A percentile compares a stretch with the other conserved stretches of the same genome.
Evolutionary conservation across 805 yeast genomes (phyloP).

Genomic region (Candida boidinii): DNA sequence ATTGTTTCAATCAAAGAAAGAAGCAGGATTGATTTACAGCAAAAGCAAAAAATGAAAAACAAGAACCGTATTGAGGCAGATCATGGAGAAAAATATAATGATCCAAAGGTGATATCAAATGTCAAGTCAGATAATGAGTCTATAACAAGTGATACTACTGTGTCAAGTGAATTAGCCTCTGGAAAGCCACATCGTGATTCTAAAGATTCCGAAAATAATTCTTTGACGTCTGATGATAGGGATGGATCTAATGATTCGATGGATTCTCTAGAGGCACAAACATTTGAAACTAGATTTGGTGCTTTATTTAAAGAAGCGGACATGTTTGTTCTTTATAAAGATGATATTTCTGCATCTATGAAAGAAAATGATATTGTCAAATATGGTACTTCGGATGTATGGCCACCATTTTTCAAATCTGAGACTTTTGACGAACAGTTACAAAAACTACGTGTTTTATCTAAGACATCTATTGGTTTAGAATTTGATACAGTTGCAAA

Average conservation of each 20-base stretch:
- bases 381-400: slow-evolving; percentile 55
- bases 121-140: neutral
- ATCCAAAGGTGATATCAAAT: slow-evolving; percentile 7
- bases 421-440: slow-evolving; percentile 37
- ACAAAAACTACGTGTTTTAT: slow-evolving; percentile 47
- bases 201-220: too few species aligned
- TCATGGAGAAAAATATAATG: slow-evolving; percentile 28
- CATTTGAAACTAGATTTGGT: slow-evolving; percentile 63
- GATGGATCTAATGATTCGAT: slow-evolving; percentile 5
- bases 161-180: too few species aligned
- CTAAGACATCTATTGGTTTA: slow-evolving; percentile 54
- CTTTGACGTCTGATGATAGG: too few species aligned
- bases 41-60: too few species aligned
- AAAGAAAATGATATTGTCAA: slow-evolving; percentile 30
- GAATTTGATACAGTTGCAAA: slow-evolving; percentile 51
- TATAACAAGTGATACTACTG: neutral
- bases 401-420: slow-evolving; percentile 91
- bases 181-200: too few species aligned
- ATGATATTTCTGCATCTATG: slow-evolving; percentile 28
- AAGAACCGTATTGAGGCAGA: slow-evolving; percentile 29
- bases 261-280: slow-evolving; percentile 13
- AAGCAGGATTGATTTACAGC: too few species aligned
- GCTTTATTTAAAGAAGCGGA: slow-evolving; percentile 61
- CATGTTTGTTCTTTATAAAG: slow-evolving; percentile 55
- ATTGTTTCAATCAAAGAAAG: slow-evolving; percentile 52